Conservation (phyloP, 192 early-diverging fungal species). For the Jimgerdemannia lactiflua region DNA sequence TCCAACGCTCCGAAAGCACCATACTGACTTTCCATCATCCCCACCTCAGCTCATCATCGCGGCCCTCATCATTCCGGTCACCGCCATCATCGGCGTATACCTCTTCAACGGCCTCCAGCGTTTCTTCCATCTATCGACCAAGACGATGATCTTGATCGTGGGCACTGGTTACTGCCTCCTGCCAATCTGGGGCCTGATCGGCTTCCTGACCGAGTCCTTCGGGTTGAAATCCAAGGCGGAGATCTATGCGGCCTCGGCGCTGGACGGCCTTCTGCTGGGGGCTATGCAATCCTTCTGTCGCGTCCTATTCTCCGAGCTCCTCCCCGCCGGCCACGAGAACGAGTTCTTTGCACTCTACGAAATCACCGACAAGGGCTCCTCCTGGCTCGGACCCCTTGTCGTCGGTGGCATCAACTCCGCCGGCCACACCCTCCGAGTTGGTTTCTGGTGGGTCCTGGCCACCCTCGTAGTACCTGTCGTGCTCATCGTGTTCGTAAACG, state of each 20-base stretch:
- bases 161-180: slow-evolving; percentile 34
- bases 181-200: slow-evolving; percentile 46
- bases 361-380: slow-evolving; percentile 62
- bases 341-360: slow-evolving; percentile 65
- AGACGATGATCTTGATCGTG: slow-evolving; percentile 43
- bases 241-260: slow-evolving; percentile 46
- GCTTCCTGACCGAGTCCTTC: slow-evolving; percentile 30
- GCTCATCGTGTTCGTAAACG: slow-evolving; percentile 39
- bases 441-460: slow-evolving; percentile 47
- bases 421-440: slow-evolving; percentile 42
- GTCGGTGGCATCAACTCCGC: slow-evolving; percentile 27
- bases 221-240: slow-evolving; percentile 45
- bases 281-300: slow-evolving; percentile 44
- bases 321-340: slow-evolving; percentile 58
- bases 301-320: slow-evolving; percentile 53
- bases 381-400: slow-evolving; percentile 56
- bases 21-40: neutral
- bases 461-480: slow-evolving; percentile 38
- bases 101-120: slow-evolving; percentile 46
- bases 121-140: slow-evolving; percentile 35
- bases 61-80: slow-evolving; percentile 43
- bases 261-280: slow-evolving; percentile 55
- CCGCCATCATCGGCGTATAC: slow-evolving; percentile 44
- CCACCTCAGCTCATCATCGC: slow-evolving; percentile 37
- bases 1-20: neutral